Conservation (phyloP, 768 basidiomycete species). For the Pisolithus albus region DNA sequence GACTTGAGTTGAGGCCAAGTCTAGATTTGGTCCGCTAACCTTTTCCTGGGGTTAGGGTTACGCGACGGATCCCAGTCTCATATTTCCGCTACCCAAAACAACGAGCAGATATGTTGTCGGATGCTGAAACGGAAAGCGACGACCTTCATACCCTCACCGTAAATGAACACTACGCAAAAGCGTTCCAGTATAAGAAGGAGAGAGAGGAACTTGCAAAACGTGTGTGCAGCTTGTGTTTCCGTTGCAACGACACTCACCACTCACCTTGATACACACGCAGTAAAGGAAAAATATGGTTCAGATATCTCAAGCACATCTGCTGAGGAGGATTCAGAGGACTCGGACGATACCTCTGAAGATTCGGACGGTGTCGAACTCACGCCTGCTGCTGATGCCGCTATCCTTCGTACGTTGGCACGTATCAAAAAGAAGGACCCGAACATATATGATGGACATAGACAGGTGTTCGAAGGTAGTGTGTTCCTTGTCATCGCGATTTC, state of each 20-base stretch:
- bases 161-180: conserved; percentile 74
- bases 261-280: conserved; percentile 35
- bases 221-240: conserved; percentile 30
- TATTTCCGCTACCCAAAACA: too few species aligned
- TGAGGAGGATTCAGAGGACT: conserved; percentile 41
- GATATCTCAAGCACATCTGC: conserved; percentile 37
- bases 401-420: conserved; percentile 80
- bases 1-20: too few species aligned
- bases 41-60: too few species aligned
- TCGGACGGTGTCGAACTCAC: conserved; percentile 94
- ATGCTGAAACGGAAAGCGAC: conserved; percentile 42
- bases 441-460: conserved; percentile 67
- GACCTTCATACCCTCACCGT: conserved; percentile 50
- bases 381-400: conserved; percentile 88
- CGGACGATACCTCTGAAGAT: conserved; percentile 82
- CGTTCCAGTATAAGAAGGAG: conserved; percentile 77
- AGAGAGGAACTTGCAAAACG: conserved; percentile 76
- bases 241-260: not conserved
- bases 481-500: not conserved
- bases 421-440: conserved; percentile 78
- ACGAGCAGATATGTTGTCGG: conserved; percentile 35
- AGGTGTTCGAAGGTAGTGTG: conserved; percentile 73
- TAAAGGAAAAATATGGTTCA: conserved; percentile 84
- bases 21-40: too few species aligned
- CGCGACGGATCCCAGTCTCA: too few species aligned